Evolutionary conservation across 2,329 filamentous ascomycete genomes (phyloP), one percentile per base, ranked within the genome.

Genomic region (Diaporthe amygdali): DNA sequence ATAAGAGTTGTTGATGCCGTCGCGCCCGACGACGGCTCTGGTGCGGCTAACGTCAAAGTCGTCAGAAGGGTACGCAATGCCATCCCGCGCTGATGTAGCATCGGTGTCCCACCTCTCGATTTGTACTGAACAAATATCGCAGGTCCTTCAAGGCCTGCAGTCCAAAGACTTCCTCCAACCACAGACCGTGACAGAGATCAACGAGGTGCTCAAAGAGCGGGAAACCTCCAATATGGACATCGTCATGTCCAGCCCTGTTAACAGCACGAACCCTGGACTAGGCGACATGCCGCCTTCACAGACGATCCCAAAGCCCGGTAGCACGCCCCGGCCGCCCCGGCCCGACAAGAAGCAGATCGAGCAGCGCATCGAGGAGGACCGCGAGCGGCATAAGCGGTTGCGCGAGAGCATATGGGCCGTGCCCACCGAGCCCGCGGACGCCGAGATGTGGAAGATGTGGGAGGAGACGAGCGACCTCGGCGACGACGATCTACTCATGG

Each of bases 341-440:
- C 81, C 96, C 66, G 94, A 98, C 78, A 96, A 96, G 82, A 89
- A 93, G 69, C 94, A 97, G 82, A 93, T 98, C 67, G 95, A 98
- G 83, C 95, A 98, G 84, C 88, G 96, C 49, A 97, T 99, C 74
- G 97, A 99, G 77, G 97, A 99, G 82, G 96, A 99, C 81, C 87
- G 96, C 4, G 96, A 99, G 81, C 87, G 96, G 52, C 97, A 99
- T 81, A 99, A 99, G 86, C 86, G 96, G 52, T 85, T 96, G 77
- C 86, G 96, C 27, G 96, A 99, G 83, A 95, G 92, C 76, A 97
- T 97, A 74, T 99, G 97, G 96, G 94, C 95, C 0, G 91, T 97
- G 2, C 90, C 90, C 37, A 87, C 88, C 10, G 88, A 89, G 39
- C 84, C 87, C 10, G 86, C 89, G 32, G 89, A 91, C 44, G 83